Evolutionary conservation across 805 yeast species (phyloP), one percentile per base, ranked within the genome.

Genomic region (Myxozyma udenii): DNA sequence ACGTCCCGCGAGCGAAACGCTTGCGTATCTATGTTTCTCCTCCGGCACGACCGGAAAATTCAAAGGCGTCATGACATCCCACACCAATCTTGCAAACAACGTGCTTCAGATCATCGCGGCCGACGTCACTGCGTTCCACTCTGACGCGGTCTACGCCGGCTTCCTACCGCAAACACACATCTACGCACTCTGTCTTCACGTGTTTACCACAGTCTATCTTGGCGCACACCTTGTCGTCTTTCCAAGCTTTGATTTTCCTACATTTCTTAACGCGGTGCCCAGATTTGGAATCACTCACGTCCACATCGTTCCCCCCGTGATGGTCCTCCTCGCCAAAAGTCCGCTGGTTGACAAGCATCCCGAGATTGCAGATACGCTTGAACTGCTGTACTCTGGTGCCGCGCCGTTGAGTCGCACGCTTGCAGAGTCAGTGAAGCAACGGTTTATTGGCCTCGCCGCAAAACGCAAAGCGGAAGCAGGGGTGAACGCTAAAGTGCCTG

Each of bases 51-150:
- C 69, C n/a, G 90, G 93, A 50, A 78, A 82, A 39, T 87, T 91
- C 55, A 86, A 85, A 71, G 91, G 91, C 62, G 91, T 83, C 23
- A 79, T 81, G 26, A 70, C 84, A 55, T 74, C 78, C 26, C 89
- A 85, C 58, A 66, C 65, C 43, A 82, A 81, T 58, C 74, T 79
- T 16, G 70, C 70, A 11, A 64, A 75, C 24, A 73, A 73, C 48
- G 61, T 66, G 1, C 41, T 57, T 23, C 56, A 52, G 28, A 18
- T 45, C 63, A 60, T 47, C 23, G 35, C 35, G 22, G 35, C 44
- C 4, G 47, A 45, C 14, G 4, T 26, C 3, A 5, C 16, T 7
- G 14, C 25, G n/a, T 52, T 39, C 41, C 18, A 41, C 16, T 48
- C 36, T 12, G 51, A 46, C 48, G 73, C 51, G 51, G 64, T 48